phyloP scores from a whole-genome alignment of 345 rosid species.

The Salix koriyanagi region DNA sequence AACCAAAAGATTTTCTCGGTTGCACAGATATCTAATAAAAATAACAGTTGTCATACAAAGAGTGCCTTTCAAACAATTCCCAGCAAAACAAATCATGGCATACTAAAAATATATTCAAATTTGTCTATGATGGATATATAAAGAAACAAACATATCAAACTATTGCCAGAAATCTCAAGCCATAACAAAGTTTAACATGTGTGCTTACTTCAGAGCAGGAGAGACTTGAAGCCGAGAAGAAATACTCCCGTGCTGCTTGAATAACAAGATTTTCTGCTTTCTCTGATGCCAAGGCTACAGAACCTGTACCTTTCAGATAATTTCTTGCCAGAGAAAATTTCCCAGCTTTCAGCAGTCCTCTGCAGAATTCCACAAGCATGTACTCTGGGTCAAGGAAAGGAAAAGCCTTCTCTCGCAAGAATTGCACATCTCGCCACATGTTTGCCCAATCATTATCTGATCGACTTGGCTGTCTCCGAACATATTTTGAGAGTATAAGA shows the following conservation, averaged over 20 bases:
- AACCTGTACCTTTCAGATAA: constrained; percentile 83
- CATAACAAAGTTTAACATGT: background rate
- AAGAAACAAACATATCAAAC: background rate
- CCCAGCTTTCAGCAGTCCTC: constrained; percentile 94
- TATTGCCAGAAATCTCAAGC: constrained; percentile 5
- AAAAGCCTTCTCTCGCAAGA: constrained; percentile 79
- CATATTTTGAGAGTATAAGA: constrained; percentile 88
- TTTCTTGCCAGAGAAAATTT: constrained; percentile 95
- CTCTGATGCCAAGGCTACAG: constrained; percentile 70
- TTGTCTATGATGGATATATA: background rate
- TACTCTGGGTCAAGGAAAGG: constrained; percentile 82
- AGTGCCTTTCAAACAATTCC: background rate
- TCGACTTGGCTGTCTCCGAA: constrained; percentile 70
- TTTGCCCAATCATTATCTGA: constrained; percentile 98
- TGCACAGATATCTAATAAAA: background rate
- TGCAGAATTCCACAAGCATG: constrained; percentile 85
- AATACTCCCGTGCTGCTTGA: constrained; percentile 90
- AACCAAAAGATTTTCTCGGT: background rate
- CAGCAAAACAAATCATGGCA: background rate
- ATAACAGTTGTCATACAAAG: background rate
- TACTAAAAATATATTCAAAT: background rate
- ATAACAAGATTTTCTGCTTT: constrained; percentile 91
- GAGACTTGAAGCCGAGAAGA: constrained; percentile 90
- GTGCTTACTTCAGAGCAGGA: constrained; percentile 75
- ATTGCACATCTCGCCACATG: constrained; percentile 95